Conservation (phyloP, 805 yeast species). For the Scheffersomyces lignosus region DNA sequence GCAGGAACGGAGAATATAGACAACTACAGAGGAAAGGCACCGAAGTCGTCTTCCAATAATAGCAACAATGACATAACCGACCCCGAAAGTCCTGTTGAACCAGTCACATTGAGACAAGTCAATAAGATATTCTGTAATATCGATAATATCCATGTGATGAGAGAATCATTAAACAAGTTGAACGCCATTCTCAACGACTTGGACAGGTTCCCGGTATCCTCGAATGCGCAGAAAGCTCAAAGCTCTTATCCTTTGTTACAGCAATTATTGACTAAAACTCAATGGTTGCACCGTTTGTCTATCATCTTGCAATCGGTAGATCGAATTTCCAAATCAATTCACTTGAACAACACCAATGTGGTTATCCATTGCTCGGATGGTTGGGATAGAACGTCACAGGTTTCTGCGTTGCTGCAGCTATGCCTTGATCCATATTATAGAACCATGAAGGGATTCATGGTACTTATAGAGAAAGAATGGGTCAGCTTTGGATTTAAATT, state of each 20-base stretch:
- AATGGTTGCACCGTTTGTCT: slow-evolving; percentile 76
- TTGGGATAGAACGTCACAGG: slow-evolving; percentile 96
- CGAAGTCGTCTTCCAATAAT: slow-evolving; percentile 8
- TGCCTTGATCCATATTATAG: slow-evolving; percentile 90
- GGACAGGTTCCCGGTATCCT: slow-evolving; percentile 51
- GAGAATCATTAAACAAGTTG: slow-evolving; percentile 73
- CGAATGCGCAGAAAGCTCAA: slow-evolving; percentile 9
- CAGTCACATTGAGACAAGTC: slow-evolving; percentile 28
- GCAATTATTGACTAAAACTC: slow-evolving; percentile 59
- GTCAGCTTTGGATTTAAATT: slow-evolving; percentile 91
- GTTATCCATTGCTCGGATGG: slow-evolving; percentile 96
- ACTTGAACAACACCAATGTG: slow-evolving; percentile 78
- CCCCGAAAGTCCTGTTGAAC: too few species aligned
- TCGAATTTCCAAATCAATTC: slow-evolving; percentile 76
- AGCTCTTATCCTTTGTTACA: slow-evolving; percentile 32
- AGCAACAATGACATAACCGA: too few species aligned
- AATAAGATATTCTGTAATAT: slow-evolving; percentile 83
- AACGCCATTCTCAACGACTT: slow-evolving; percentile 64
- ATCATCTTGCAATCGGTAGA: slow-evolving; percentile 74
- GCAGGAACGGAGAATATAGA: slow-evolving; percentile 98
- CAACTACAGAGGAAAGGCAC: slow-evolving; percentile 56
- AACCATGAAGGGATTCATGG: slow-evolving; percentile 83
- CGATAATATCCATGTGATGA: slow-evolving; percentile 93
- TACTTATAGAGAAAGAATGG: slow-evolving; percentile 92
- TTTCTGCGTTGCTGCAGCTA: slow-evolving; percentile 77